These are phyloP conservation scores for Aquanectria penicillioides DNA, from an alignment of 2,329 filamentous ascomycete species.

Conservation along the genomic window DNA sequence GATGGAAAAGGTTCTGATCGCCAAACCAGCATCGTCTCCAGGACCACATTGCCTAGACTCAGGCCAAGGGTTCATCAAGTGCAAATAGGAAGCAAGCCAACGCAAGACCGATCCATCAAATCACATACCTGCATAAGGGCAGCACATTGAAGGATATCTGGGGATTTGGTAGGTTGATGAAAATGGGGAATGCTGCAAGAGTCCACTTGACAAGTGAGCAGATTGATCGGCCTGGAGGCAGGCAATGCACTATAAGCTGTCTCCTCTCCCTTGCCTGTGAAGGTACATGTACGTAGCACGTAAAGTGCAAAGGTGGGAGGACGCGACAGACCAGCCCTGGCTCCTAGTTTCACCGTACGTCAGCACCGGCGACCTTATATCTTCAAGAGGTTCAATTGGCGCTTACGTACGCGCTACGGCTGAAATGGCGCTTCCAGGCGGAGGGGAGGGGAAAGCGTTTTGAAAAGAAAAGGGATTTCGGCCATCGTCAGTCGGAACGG, in stretches of 20 bases:
- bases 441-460: background rate
- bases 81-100: background rate
- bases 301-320: no score
- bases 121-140: slow-evolving; percentile 1
- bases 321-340: background rate
- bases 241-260: no score
- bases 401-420: slow-evolving; percentile 22
- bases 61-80: background rate
- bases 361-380: background rate
- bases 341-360: background rate
- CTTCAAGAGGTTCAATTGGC: background rate
- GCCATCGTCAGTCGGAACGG: background rate
- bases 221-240: background rate
- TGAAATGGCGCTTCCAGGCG: background rate
- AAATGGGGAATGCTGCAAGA: background rate
- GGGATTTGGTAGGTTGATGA: background rate
- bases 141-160: background rate
- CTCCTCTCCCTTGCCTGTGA: no score
- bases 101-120: background rate
- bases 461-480: background rate
- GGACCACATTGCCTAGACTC: background rate
- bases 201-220: background rate
- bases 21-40: background rate
- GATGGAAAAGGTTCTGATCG: slow-evolving; percentile 2
- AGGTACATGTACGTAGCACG: no score